These are phyloP conservation scores for Capsicum pubescens DNA, from an alignment of 257 asterid species.

Conservation along the genomic window DNA sequence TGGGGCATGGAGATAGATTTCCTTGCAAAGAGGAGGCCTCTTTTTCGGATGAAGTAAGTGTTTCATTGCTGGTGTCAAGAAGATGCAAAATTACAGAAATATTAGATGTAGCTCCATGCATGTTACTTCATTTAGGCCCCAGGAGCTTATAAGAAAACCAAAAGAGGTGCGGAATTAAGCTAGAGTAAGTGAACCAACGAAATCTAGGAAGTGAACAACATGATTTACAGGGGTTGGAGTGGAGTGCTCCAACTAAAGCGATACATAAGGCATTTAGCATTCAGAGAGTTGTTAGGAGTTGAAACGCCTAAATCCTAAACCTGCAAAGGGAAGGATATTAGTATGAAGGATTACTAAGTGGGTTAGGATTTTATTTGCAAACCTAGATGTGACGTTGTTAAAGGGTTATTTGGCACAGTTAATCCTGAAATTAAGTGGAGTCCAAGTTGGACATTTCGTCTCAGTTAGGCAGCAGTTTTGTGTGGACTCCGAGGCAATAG, in stretches of 20 bases:
- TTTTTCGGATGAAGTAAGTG: neutral
- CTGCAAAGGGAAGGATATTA: neutral
- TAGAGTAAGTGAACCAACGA: neutral
- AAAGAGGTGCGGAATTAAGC: neutral
- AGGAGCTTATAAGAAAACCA: neutral
- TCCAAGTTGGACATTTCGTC: neutral
- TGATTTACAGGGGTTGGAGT: neutral
- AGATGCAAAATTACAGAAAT: neutral
- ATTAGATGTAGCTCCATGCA: neutral
- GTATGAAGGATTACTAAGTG: neutral
- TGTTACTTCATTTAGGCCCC: neutral
- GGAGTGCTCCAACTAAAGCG: neutral
- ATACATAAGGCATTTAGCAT: neutral
- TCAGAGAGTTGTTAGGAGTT: neutral
- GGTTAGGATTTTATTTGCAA: neutral
- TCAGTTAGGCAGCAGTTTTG: neutral
- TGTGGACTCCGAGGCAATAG: neutral
- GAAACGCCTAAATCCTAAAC: neutral
- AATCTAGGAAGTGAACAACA: neutral
- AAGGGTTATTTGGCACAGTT: neutral
- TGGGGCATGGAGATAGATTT: neutral
- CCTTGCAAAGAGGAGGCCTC: neutral
- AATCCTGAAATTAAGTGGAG: neutral
- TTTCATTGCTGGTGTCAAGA: slow-evolving; percentile 2
- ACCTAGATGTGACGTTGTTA: neutral